phyloP scores from a whole-genome alignment of 2,329 filamentous ascomycete genomes.

The Fusarium sterilihyphosum region DNA sequence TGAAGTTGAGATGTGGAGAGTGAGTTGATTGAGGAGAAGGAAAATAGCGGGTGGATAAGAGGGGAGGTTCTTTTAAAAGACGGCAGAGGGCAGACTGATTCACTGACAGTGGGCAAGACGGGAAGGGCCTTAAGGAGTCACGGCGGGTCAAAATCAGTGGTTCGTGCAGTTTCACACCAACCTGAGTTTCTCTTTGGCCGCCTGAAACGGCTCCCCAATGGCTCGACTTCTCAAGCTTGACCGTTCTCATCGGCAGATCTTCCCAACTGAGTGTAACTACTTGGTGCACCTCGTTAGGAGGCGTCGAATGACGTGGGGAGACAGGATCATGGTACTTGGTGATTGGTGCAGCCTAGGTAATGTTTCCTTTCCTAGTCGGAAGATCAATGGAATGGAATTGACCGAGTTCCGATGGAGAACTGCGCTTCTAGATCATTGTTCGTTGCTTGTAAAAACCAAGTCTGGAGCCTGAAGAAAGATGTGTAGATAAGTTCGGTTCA shows the following conservation, averaged over 20 bases:
- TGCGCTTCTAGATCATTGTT: not conserved
- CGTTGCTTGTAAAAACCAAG: not conserved
- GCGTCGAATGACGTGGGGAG: slow-evolving; percentile 32
- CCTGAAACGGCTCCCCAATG: slow-evolving; percentile 1
- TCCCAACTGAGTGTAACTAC: slow-evolving; percentile 22
- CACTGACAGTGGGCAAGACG: not conserved
- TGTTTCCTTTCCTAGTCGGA: not conserved
- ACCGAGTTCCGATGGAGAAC: slow-evolving; percentile 21
- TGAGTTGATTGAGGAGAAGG: slow-evolving; percentile 16
- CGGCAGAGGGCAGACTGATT: not conserved
- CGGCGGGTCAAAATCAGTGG: slow-evolving; percentile 18
- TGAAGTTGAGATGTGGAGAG: slow-evolving; percentile 3
- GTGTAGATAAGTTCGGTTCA: not conserved
- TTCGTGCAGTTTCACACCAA: slow-evolving; percentile 3
- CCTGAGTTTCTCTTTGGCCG: slow-evolving; percentile 3
- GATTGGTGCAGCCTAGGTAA: slow-evolving; percentile 15
- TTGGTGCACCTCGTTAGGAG: slow-evolving; percentile 9
- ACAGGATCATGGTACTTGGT: slow-evolving; percentile 2
- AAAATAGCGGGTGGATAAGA: slow-evolving; percentile 14
- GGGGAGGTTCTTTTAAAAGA: slow-evolving; percentile 32
- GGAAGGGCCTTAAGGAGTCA: not conserved
- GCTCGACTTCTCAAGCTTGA: slow-evolving; percentile 9
- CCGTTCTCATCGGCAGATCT: slow-evolving; percentile 5
- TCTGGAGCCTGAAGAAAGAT: not conserved
- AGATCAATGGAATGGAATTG: slow-evolving; percentile 11